Base-by-base conservation (phyloP, 352 stramenopile genomes). In the Phytophthora constricta region DNA sequence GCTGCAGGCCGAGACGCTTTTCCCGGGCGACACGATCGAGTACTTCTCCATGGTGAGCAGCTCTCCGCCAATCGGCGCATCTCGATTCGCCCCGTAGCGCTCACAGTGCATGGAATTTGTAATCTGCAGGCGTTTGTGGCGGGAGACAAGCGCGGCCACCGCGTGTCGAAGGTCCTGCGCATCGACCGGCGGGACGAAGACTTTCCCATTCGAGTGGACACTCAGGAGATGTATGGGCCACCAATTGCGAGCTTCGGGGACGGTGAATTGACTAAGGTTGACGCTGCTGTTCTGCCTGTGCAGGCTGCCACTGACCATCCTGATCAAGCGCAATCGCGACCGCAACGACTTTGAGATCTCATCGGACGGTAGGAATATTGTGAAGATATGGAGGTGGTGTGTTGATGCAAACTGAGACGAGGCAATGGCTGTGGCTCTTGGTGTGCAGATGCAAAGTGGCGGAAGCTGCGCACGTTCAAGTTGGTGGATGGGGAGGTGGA, bases 381-480 rank as follows among this genome's bases (percentile, higher is more conserved):
- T 43, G 27, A 1, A 47, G 22, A 14, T 53, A 25, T 17, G 11
- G 19, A 8, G 11, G 45, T 20, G 33, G 33, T 51, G 26, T 53
- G 34, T 34, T 48, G n/a, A 2, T 34, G 46, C 20, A 3, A 55
- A 31, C 50, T 63, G 39, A 63, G 34, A 62, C 16, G 51, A 16
- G 39, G 16, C 53, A 31, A 8, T n/a, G n/a, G 19, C 37, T 39
- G 39, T 49, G 10, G 58, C 26, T 42, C 41, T 22, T 68, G 20
- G 10, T 50, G 34, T 31, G 51, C 48, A 92, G 84, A 76, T 50
- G 75, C 79, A 33, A 87, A 90, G 31, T 93, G 85, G 85, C 68
- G 85, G 42, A 93, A 93, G 62, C 77, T 93, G 56, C 79, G 85
- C 27, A 93, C 85, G 46, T 93, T 91, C 49, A 72, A 64, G 17